phyloP scores from a whole-genome alignment of 805 yeast species.

The Cyberlindnera misumaiensis region DNA sequence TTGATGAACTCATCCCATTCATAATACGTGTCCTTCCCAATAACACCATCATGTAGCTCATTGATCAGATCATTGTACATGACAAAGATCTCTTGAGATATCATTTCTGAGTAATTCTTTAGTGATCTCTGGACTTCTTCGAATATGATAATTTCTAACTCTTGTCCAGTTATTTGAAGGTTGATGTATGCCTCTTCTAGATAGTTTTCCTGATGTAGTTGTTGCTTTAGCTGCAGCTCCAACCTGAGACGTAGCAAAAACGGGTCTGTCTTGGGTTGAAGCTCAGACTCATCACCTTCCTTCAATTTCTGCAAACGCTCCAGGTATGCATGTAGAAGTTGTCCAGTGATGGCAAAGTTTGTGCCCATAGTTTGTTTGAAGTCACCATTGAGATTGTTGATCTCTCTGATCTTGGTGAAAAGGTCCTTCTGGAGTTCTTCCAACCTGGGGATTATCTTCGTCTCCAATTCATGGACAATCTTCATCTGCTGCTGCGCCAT shows the following conservation, averaged over 20 bases:
- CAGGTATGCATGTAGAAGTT: slow-evolving; percentile 44
- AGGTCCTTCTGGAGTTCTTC: slow-evolving; percentile 70
- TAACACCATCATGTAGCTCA: slow-evolving; percentile 58
- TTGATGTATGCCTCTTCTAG: slow-evolving; percentile 84
- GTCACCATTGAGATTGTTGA: slow-evolving; percentile 72
- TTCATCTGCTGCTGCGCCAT: slow-evolving; percentile 50
- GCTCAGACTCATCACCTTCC: slow-evolving; percentile 32
- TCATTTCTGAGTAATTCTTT: slow-evolving; percentile 59
- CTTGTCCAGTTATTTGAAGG: slow-evolving; percentile 79
- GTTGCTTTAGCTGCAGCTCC: slow-evolving; percentile 71
- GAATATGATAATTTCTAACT: slow-evolving; percentile 79
- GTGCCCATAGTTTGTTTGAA: slow-evolving; percentile 68
- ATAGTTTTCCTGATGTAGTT: slow-evolving; percentile 76
- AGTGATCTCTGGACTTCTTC: slow-evolving; percentile 79
- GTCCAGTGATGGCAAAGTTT: slow-evolving; percentile 64
- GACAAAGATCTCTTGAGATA: slow-evolving; percentile 67
- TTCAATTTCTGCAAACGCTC: slow-evolving; percentile 54
- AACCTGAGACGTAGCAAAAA: slow-evolving; percentile 61
- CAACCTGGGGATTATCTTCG: slow-evolving; percentile 56
- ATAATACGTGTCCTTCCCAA: slow-evolving; percentile 63
- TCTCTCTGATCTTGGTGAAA: slow-evolving; percentile 76
- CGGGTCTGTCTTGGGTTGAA: slow-evolving; percentile 63
- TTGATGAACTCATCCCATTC: slow-evolving; percentile 86
- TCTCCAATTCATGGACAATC: slow-evolving; percentile 49
- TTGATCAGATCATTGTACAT: slow-evolving; percentile 61